Evolutionary conservation across 2,329 filamentous ascomycete genomes (phyloP), one percentile per base, ranked within the genome.

Genomic region (Reticulascus tulasneorum): DNA sequence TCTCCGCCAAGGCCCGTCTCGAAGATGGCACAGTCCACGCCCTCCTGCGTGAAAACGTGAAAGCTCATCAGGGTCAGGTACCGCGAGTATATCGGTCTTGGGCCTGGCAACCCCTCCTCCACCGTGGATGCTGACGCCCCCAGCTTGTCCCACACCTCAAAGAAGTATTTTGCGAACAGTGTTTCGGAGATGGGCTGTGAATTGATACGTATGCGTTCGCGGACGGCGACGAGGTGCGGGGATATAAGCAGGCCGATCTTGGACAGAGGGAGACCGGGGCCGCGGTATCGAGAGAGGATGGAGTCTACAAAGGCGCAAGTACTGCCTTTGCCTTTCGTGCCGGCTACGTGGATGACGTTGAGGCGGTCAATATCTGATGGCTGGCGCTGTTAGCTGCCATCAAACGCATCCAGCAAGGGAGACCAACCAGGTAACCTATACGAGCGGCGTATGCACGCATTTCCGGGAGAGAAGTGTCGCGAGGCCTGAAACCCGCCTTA

Each of bases 251-350:
- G 70, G 10, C 82, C 82, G 24, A 76, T 68, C 47, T 67, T 75
- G 35, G 44, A 53, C 19, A 67, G 68, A 2, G n/a, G n/a, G n/a
- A 49, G 46, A 18, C 48, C 38, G 35, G 20, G 49, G 29, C 50
- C 51, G 13, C 66, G 67, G 49, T 78, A 73, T 34, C 66, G 66
- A 12, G 65, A 60, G 28, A 87, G 69, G 42, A 86, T 78, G 7
- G 75, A 77, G 43, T 78, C 70, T 38, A 77, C 67, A 46, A 82
- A 85, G 24, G 81, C 82, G 51, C 82, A 86, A 2, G 81, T 84
- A 2, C 29, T 38, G 19, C 83, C 84, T 59, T 87, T 88, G 6
- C 84, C 84, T 56, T 87, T 87, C n/a, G 82, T 87, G 6, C 84
- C 84, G 17, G 82, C 76, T 18, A 88, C 73, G 58, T 86, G 82